Evolutionary conservation across 768 basidiomycete species (phyloP), one percentile per base, ranked within the genome.

Genomic region (Hemileccinum impolitum): DNA sequence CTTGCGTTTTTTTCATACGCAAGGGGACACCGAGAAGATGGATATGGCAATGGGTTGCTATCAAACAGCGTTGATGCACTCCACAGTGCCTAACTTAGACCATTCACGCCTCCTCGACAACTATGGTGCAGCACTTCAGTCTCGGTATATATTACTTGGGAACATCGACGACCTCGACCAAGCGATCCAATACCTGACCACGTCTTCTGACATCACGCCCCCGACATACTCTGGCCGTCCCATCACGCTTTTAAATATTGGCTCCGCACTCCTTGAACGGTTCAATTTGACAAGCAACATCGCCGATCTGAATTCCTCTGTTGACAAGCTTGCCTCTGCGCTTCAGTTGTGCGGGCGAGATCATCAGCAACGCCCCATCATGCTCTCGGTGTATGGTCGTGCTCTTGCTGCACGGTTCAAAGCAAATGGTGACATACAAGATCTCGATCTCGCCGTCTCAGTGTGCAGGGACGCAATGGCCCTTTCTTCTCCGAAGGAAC

Each of bases 21-120:
- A 50, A 17, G 66, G 57, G 10, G 48, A 59, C 10, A 1, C 25
- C 1, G 25, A 53, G 23, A 57, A 30, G 38, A 18, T 67, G 30
- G 49, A 66, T 19, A 48, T 40, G 37, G 66, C 64, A 7, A 46
- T 70, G 23, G 19, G 13, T n/a, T 53, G 28, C 43, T 59, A 52
- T 32, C 26, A 49, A 15, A 31, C 15, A 11, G 62, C 55, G 10
- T 54, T 64, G 40, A 28, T 15, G 14, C 25, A 51, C 38, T 63
- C 64, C 31, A 32, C 36, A 28, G 41, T 48, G n/a, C 46, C 48
- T 3, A 53, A 55, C 15, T 17, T 55, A 14, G 54, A 52, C 6
- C 51, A 55, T 32, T 51, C 53, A 4, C 51, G 48, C 9, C 51
- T 64, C 30, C 53, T 67, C 4, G 48, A 52, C 12, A 62, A 54